Evolutionary conservation across 2,329 filamentous ascomycete genomes (phyloP), one percentile per base, ranked within the genome.

Genomic region (Paraconiothyrium sp.): DNA sequence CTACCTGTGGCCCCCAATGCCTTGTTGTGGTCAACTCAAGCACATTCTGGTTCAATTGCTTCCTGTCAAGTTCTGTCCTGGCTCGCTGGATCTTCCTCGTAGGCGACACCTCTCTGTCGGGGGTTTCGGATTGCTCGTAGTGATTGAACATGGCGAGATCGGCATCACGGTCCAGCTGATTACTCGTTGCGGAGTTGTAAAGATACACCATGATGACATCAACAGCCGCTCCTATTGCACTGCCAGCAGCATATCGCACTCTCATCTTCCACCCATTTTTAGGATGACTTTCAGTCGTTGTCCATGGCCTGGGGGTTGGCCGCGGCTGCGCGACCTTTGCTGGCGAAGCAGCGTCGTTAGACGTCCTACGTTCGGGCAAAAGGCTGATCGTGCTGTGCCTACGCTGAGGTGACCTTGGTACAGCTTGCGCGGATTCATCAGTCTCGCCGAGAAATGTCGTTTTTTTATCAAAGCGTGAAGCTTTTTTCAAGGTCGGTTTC

Each of bases 211-310:
- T 13, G 11, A 60, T 43, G 2, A 60, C 22, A 49, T 55, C 50
- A 32, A 60, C 58, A 34, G 44, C 2, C 16, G 50, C 30, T 43
- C 16, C 27, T 48, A n/a, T 34, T 14, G 11, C 30, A 20, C 30
- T 27, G 4, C 37, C 32, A 34, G 43, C 35, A 6, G 49, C 35
- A 22, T 16, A 54, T 55, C 58, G 41, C 20, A 54, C 37, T 44
- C 30, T 60, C 51, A 60, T 60, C 14, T 49, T 54, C 51, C 58
- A 60, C 11, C 51, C 58, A 34, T 49, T 41, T 14, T 50, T 48
- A n/a, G 51, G 58, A 24, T 41, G 30, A 5, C 27, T 44, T 8
- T 60, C 51, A 16, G n/a, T 43, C 16, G 44, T 32, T 11, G 43
- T 54, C 58, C 58, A 60, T 20, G 51, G 50, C 34, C 51, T 41